Percentiles rank a stretch among this genome's conserved stretches.
phyloP scores from a whole-genome alignment of 163 green algal genomes.

The Scenedesmus sp. region DNA sequence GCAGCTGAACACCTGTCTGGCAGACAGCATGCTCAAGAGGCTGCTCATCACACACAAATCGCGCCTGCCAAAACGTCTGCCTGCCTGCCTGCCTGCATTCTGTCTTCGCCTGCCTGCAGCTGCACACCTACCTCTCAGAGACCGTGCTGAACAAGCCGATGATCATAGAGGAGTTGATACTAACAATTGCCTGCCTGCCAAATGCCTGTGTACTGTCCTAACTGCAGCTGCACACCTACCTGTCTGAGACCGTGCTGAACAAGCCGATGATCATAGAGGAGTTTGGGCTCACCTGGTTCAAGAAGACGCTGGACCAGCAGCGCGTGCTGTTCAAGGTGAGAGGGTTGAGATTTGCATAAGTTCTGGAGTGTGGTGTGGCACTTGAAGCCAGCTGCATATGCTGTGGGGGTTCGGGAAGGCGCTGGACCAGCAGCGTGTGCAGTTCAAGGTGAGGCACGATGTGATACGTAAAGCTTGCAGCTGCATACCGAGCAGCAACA shows the following conservation, averaged over 20 bases:
- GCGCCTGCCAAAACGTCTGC: no score
- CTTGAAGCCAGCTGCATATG: conserved; percentile 41
- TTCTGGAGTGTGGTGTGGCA: neutral
- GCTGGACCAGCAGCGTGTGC: neutral
- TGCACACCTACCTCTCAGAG: neutral
- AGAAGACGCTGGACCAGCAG: conserved; percentile 29
- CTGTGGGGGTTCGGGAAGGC: conserved; percentile 39
- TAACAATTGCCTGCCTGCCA: neutral
- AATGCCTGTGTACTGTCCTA: neutral
- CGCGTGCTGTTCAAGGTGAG: conserved; percentile 42
- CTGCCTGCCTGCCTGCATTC: no score
- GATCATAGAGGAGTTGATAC: no score
- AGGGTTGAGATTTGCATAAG: neutral
- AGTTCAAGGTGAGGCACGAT: conserved; percentile 29
- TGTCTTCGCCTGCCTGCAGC: neutral
- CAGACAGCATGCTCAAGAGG: no score
- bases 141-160: neutral
- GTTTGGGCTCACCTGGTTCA: conserved; percentile 57
- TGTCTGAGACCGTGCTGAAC: neutral
- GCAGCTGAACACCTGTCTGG: no score
- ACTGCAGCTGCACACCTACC: conserved; percentile 36
- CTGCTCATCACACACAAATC: no score
- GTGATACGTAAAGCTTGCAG: neutral
- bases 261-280: conserved; percentile 59
- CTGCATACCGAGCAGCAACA: no score